Evolutionary conservation across 495 filamentous ascomycete species (phyloP).

Genomic region (Haplographium delicatum): DNA sequence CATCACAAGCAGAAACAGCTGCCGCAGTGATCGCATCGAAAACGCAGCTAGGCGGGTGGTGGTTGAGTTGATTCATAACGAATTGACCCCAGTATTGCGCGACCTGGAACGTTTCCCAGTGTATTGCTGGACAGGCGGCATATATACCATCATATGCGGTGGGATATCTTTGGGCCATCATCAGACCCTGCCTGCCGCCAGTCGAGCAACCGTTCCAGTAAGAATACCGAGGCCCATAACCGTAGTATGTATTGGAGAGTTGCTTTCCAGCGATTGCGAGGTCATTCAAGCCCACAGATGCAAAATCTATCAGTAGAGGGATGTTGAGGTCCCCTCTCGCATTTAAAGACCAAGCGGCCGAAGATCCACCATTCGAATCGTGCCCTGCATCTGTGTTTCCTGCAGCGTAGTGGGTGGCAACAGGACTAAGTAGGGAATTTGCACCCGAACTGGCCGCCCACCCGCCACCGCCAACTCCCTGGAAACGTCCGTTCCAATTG

Average conservation of each 20-base stretch:
- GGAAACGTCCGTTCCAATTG: constrained; percentile 38
- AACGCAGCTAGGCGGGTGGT: constrained; percentile 26
- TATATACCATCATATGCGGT: constrained; percentile 37
- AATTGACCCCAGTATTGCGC: constrained; percentile 27
- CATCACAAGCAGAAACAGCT: constrained; percentile 35
- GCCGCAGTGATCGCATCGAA: constrained; percentile 28
- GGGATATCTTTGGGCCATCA: constrained; percentile 38
- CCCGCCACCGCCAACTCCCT: constrained; percentile 39
- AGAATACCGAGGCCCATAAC: constrained; percentile 29
- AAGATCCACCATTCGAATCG: background rate
- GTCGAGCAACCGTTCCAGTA: constrained; percentile 44
- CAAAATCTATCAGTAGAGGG: constrained; percentile 35
- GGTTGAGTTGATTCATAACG: constrained; percentile 27
- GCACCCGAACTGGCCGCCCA: constrained; percentile 27
- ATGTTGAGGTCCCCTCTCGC: constrained; percentile 38
- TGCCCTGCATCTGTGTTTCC: constrained; percentile 37
- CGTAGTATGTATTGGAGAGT: constrained; percentile 31
- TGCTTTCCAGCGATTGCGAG: constrained; percentile 31
- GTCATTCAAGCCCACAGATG: constrained; percentile 24
- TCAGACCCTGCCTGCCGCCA: constrained; percentile 38
- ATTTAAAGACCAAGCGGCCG: constrained; percentile 34
- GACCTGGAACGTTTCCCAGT: constrained; percentile 24
- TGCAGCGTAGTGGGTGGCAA: constrained; percentile 33
- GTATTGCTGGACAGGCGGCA: constrained; percentile 33
- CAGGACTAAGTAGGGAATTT: constrained; percentile 16